Evolutionary conservation across 2,329 filamentous ascomycete species (phyloP).

Genomic region (Fusarium haematococcum): DNA sequence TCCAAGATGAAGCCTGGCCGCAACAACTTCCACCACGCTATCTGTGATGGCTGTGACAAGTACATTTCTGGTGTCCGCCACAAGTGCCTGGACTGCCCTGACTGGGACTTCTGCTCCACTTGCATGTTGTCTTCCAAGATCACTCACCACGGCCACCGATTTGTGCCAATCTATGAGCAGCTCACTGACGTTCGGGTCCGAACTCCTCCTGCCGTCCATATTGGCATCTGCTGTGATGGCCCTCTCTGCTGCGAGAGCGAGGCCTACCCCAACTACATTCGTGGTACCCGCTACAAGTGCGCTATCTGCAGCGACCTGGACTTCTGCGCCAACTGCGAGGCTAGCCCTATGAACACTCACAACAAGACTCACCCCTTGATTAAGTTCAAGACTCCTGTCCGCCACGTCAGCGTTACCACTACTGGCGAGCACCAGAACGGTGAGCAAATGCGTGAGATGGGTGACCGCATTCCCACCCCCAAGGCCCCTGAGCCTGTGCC

Average conservation of each 20-base stretch:
- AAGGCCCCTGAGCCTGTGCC: constrained; percentile 60
- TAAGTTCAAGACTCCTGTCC: constrained; percentile 95
- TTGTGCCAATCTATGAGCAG: constrained; percentile 86
- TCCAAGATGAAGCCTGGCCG: constrained; percentile 82
- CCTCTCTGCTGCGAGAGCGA: constrained; percentile 78
- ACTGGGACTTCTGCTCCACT: constrained; percentile 92
- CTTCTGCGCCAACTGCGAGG: constrained; percentile 95
- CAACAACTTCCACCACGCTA: constrained; percentile 83
- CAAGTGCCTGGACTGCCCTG: constrained; percentile 96
- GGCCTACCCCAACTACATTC: constrained; percentile 76
- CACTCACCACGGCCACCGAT: constrained; percentile 86
- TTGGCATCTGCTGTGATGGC: constrained; percentile 94
- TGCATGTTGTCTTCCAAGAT: constrained; percentile 76
- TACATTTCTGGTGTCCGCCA: constrained; percentile 89
- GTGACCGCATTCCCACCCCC: constrained; percentile 66
- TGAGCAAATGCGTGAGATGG: constrained; percentile 74
- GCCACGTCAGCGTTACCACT: constrained; percentile 88
- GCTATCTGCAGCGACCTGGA: constrained; percentile 95
- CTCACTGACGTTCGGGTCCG: constrained; percentile 52
- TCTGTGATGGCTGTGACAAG: constrained; percentile 95
- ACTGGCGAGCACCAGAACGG: constrained; percentile 80
- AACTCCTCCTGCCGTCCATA: constrained; percentile 66
- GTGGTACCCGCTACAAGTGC: constrained; percentile 94
- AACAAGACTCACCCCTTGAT: constrained; percentile 97
- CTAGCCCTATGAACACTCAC: constrained; percentile 84